Evolutionary conservation across 768 basidiomycete genomes (phyloP), one percentile per base, ranked within the genome.

Genomic region (Hygrophorus pudorinus): DNA sequence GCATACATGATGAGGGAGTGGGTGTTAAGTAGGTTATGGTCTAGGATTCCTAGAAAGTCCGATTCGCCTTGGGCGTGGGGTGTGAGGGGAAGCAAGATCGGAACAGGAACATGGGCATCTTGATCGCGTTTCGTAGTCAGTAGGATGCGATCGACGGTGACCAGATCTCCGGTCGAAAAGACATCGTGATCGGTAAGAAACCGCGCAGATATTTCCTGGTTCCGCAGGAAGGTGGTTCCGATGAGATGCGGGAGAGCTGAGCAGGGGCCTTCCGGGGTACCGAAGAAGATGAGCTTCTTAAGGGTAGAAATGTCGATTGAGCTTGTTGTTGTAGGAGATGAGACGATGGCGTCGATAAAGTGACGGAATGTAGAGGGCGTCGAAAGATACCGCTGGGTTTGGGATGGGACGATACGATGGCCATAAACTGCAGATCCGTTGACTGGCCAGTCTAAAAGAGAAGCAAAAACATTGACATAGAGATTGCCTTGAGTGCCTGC

Each of bases 31-130:
- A 98, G 68, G 38, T 63, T 70, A 38, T 84, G 76, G 47, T 93
- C 88, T 31, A 90, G 66, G 28, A 97, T 63, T 45, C 78, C 81
- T 34, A 82, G 57, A 57, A 90, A 85, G 62, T 89, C 83, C 1
- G 76, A 70, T 38, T 66, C 63, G 14, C 78, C 78, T 6, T 53
- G 41, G 44, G 66, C 68, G 6, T 58, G 54, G 17, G 61, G 54
- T 20, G 70, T 71, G 27, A 91, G 59, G 48, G 86, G 79, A 49
- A 90, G 53, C 30, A 68, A 53, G 45, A 75, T 51, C 32, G 77
- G 65, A 35, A 85, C 54, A 13, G 87, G 81, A 13, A 78, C 41
- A 47, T 62, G 59, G 18, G 65, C 64, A 9, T 58, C 49, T 12
- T 54, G 52, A 2, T 56, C 61, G 2, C 55, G 57, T 48, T 71